phyloP scores from a whole-genome alignment of 345 rosid genomes.

The Xanthoceras sorbifolium region DNA sequence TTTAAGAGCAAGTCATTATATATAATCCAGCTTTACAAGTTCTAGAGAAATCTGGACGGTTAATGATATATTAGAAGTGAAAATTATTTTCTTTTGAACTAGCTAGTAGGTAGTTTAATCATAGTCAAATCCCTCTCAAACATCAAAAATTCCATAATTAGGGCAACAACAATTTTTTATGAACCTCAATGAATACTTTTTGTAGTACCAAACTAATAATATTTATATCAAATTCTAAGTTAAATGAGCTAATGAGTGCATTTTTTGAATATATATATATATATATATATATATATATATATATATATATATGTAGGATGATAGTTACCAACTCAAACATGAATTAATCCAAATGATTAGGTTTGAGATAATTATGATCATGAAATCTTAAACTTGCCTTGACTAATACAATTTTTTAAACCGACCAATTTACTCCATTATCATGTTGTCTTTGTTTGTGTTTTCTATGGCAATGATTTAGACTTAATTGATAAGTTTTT shows the following conservation, averaged over 20 bases:
- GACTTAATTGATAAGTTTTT: background rate
- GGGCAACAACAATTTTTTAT: background rate
- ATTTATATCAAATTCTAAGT: background rate
- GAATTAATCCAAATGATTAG: background rate
- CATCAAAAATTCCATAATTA: too few relatives aligned
- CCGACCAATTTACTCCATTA: background rate
- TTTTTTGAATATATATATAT: too few relatives aligned
- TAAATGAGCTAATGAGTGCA: background rate
- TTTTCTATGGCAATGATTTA: background rate
- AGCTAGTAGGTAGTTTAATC: too few relatives aligned
- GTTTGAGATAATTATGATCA: background rate
- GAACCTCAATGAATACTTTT: too few relatives aligned
- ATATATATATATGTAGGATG: background rate
- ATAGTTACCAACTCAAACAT: background rate
- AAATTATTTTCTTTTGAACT: too few relatives aligned
- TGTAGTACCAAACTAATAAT: background rate
- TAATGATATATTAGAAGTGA: too few relatives aligned
- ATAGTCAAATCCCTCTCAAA: too few relatives aligned
- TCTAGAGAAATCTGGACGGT: background rate
- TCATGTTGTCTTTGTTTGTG: too few relatives aligned
- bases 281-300: too few relatives aligned
- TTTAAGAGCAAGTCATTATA: too few relatives aligned
- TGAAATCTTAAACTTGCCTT: conserved; percentile 1
- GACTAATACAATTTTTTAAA: background rate
- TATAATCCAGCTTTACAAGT: too few relatives aligned